phyloP scores from a whole-genome alignment of 2,329 filamentous ascomycete species.

The Penicillium sp. region DNA sequence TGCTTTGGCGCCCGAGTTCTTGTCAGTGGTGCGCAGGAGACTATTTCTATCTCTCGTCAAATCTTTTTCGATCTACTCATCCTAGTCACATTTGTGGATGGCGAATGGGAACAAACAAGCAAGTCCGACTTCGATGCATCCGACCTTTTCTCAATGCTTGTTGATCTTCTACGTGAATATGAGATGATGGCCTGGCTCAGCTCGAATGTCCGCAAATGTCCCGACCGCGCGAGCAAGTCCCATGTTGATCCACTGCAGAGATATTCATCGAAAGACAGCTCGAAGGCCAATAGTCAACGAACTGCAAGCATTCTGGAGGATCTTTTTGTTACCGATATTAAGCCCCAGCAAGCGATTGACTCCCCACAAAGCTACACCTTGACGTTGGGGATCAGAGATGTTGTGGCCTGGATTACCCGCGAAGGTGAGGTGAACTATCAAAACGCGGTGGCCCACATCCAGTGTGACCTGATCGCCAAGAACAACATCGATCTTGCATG shows the following conservation, averaged over 20 bases:
- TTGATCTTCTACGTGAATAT: constrained; percentile 69
- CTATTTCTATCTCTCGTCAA: constrained; percentile 68
- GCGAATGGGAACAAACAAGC: constrained; percentile 72
- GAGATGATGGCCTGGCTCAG: constrained; percentile 68
- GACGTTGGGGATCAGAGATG: constrained; percentile 45
- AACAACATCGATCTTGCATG: constrained; percentile 65
- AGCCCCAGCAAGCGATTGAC: constrained; percentile 42
- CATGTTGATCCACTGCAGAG: constrained; percentile 27
- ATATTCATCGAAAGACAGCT: constrained; percentile 29
- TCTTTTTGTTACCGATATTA: constrained; percentile 46
- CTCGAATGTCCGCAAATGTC: constrained; percentile 40
- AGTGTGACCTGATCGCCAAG: constrained; percentile 66
- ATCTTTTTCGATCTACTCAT: constrained; percentile 80
- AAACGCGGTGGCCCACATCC: constrained; percentile 64
- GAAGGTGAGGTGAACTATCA: constrained; percentile 57
- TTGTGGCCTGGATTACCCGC: constrained; percentile 50
- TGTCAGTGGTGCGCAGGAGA: constrained; percentile 76
- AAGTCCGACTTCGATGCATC: constrained; percentile 64
- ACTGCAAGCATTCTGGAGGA: constrained; percentile 45
- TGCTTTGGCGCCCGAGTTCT: constrained; percentile 74
- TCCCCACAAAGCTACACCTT: constrained; percentile 45
- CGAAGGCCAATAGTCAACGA: constrained; percentile 25
- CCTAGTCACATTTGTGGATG: constrained; percentile 81
- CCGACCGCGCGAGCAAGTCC: constrained; percentile 25
- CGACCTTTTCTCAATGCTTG: constrained; percentile 61